phyloP scores from a whole-genome alignment of 2,329 filamentous ascomycete species.

The Dactylella cylindrospora region DNA sequence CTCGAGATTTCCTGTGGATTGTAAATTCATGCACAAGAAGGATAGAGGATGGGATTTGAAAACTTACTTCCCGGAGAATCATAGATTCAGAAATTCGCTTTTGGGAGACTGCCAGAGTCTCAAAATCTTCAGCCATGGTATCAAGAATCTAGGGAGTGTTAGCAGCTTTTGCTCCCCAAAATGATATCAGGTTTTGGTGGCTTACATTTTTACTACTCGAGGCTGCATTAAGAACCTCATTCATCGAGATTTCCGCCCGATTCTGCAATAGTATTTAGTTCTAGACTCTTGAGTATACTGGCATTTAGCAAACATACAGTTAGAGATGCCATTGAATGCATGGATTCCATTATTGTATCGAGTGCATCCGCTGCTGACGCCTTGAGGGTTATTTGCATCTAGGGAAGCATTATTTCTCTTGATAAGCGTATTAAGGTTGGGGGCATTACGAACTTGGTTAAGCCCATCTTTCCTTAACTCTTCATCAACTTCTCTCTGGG shows the following conservation, averaged over 20 bases:
- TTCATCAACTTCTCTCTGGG: too few relatives aligned
- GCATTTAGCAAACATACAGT: constrained; percentile 18
- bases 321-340: not conserved
- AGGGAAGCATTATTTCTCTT: not conserved
- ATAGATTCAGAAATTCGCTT: constrained; percentile 12
- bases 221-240: too few relatives aligned
- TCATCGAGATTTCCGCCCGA: too few relatives aligned
- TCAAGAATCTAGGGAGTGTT: constrained; percentile 11
- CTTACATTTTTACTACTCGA: too few relatives aligned
- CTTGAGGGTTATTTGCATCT: constrained; percentile 20
- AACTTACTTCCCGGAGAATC: constrained; percentile 11
- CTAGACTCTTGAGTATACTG: too few relatives aligned
- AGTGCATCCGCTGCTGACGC: constrained; percentile 6
- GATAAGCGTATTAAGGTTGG: too few relatives aligned
- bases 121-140: constrained; percentile 2
- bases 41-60: not conserved
- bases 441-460: too few relatives aligned
- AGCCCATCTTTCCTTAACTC: too few relatives aligned
- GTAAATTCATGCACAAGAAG: not conserved
- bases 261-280: too few relatives aligned
- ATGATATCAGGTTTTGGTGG: too few relatives aligned
- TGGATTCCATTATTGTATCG: constrained; percentile 8
- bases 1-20: constrained; percentile 6
- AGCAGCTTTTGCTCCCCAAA: too few relatives aligned
- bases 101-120: constrained; percentile 5